Percentiles rank a stretch among this genome's conserved stretches.
phyloP scores from a whole-genome alignment of 306 rosid genomes.

The Acacia crassicarpa region DNA sequence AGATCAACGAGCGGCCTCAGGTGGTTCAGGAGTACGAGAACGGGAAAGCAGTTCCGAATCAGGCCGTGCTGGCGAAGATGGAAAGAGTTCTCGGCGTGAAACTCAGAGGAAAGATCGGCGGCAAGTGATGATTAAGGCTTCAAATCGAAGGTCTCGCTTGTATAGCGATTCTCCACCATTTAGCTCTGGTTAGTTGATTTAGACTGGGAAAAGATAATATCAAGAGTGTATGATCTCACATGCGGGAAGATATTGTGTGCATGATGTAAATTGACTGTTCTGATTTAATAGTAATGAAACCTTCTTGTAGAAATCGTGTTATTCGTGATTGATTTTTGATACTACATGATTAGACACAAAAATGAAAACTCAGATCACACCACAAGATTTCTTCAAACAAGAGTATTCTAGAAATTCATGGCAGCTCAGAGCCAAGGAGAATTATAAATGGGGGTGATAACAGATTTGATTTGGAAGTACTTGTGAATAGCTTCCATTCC shows the following conservation, averaged over 20 bases:
- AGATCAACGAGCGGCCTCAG: conserved; percentile 74
- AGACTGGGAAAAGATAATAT: background rate
- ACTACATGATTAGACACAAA: no score
- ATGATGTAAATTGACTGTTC: background rate
- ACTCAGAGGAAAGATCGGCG: conserved; percentile 72
- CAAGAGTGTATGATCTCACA: background rate
- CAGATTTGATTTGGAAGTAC: conserved; percentile 72
- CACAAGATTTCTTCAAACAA: no score
- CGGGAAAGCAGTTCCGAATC: conserved; percentile 77
- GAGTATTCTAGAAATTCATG: no score
- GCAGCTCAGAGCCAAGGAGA: conserved; percentile 78
- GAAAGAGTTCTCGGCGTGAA: conserved; percentile 71
- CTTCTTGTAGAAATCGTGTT: background rate
- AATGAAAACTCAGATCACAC: no score
- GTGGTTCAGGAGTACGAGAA: conserved; percentile 89
- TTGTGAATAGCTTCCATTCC: conserved; percentile 68
- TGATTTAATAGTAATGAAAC: background rate
- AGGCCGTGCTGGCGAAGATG: conserved; percentile 74
- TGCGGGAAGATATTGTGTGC: background rate
- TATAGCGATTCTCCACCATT: background rate
- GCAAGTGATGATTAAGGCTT: conserved; percentile 35
- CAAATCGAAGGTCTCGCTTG: no score
- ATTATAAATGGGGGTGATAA: conserved; percentile 73
- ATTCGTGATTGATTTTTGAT: no score
- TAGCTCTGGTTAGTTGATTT: background rate